Conservation (phyloP, 225 moss, liverwort and hornwort genomes). For the Sphagnum contortum region DNA sequence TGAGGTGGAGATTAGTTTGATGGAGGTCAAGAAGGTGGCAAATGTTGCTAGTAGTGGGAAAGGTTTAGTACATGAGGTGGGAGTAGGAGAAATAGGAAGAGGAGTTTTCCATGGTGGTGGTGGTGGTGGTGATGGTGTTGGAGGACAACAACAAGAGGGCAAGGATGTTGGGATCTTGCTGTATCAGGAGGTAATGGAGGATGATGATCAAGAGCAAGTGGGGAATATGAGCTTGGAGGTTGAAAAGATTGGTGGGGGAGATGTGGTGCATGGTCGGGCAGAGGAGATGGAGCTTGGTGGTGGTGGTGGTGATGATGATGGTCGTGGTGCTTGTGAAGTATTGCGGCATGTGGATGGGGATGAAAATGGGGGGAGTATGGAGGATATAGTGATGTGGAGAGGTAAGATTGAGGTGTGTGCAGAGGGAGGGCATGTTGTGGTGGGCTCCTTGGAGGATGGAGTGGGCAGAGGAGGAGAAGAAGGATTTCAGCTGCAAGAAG, state of each 20-base stretch:
- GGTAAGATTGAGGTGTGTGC: conserved; percentile 20
- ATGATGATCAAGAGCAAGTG: conserved; percentile 2
- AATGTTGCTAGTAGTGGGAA: too few relatives aligned
- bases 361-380: conserved; percentile 18
- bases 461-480: too few relatives aligned
- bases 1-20: too few relatives aligned
- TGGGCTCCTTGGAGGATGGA: too few relatives aligned
- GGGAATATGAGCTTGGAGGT: background rate
- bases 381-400: conserved; percentile 20
- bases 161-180: too few relatives aligned
- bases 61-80: too few relatives aligned
- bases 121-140: conserved; percentile 7
- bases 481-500: conserved; percentile 1
- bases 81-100: too few relatives aligned
- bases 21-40: too few relatives aligned
- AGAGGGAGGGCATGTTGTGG: conserved; percentile 6
- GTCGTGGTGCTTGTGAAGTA: background rate
- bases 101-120: conserved; percentile 10
- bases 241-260: conserved; percentile 1
- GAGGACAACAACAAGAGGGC: background rate
- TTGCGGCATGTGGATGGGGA: background rate
- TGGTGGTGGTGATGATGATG: conserved; percentile 19
- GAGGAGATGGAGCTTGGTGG: conserved; percentile 1
- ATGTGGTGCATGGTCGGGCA: background rate
- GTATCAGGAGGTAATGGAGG: conserved; percentile 6